Evolutionary conservation across 805 yeast species (phyloP), one percentile per base, ranked within the genome.

Genomic region (Starmera pachycereana): DNA sequence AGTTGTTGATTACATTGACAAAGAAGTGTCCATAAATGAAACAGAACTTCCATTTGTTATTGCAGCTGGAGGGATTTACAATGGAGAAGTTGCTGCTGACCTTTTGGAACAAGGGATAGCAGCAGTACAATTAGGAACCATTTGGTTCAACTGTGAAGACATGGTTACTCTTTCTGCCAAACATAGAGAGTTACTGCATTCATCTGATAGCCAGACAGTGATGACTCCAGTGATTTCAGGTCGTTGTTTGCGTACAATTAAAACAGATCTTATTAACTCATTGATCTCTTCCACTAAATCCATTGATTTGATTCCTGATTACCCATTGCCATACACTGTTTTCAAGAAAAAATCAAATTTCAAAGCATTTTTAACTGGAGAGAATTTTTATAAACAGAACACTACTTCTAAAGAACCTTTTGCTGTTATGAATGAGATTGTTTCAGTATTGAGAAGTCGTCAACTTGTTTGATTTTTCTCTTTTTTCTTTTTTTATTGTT

Each of bases 71-170:
- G 81, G 82, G 0, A 64, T 77, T 12, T 51, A 56, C 44, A 61
- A 61, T 38, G 56, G 62, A 1, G 16, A 37, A 4, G 55, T 57
- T 6, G 56, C 66, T 14, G 49, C 55, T 7, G 47, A 46, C 2
- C 63, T 60, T 28, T 45, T 72, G 9, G 40, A 51, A 0, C 41
- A 46, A 6, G 79, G 80, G 0, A 75, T 77, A 2, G 59, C 70
- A 4, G 77, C 69, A 0, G 78, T 70, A 9, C 80, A 72, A 41
- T n/a, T 76, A 31, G 83, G 83, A 0, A 71, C 81, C 0, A 63
- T 65, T 0, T 72, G 74, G 48, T 54, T 76, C 2, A 49, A 54
- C 12, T 22, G 27, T 22, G 41, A 54, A 1, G 29, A 40, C 2
- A 41, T 38, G 12, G 42, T 48, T 7, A 48, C 47, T 3, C 44